Evolutionary conservation across 2,329 filamentous ascomycete species (phyloP).

Genomic region (Cercospora sp.): DNA sequence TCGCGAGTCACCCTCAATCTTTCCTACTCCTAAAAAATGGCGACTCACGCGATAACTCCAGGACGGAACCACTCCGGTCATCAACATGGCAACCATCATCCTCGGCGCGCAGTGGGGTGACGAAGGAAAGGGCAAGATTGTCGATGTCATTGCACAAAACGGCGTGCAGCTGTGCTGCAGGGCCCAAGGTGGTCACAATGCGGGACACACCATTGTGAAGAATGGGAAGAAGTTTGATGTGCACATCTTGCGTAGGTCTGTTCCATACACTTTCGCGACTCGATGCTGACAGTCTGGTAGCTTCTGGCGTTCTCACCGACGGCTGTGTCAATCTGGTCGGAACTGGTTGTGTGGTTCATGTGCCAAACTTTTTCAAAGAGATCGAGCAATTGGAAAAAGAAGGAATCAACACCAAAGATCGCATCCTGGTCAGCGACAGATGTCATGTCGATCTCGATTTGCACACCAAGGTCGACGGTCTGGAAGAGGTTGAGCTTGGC

Average conservation of each 20-base stretch:
- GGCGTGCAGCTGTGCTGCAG: constrained; percentile 58
- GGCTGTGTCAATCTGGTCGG: constrained; percentile 71
- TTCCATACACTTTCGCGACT: background rate
- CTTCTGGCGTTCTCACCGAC: constrained; percentile 71
- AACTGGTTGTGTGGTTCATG: constrained; percentile 64
- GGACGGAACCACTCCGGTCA: background rate
- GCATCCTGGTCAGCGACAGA: constrained; percentile 65
- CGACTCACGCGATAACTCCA: constrained; percentile 19
- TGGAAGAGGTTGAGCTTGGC: constrained; percentile 57
- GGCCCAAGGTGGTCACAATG: constrained; percentile 63
- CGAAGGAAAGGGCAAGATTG: constrained; percentile 61
- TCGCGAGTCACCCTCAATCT: constrained; percentile 5
- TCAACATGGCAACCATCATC: constrained; percentile 54
- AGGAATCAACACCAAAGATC: constrained; percentile 58
- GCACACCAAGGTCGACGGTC: constrained; percentile 67
- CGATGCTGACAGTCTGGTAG: constrained; percentile 34
- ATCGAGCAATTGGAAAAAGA: constrained; percentile 61
- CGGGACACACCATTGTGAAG: constrained; percentile 51
- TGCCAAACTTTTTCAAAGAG: constrained; percentile 65
- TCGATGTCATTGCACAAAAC: constrained; percentile 46
- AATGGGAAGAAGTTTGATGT: constrained; percentile 53
- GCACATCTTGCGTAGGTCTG: constrained; percentile 55
- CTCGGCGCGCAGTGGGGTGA: constrained; percentile 63
- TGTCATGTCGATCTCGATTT: constrained; percentile 66
- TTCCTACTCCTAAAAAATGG: constrained; percentile 28